These are phyloP conservation scores for Talaromyces sp. DNA, from an alignment of 2,329 filamentous ascomycete genomes.

Conservation along the genomic window DNA sequence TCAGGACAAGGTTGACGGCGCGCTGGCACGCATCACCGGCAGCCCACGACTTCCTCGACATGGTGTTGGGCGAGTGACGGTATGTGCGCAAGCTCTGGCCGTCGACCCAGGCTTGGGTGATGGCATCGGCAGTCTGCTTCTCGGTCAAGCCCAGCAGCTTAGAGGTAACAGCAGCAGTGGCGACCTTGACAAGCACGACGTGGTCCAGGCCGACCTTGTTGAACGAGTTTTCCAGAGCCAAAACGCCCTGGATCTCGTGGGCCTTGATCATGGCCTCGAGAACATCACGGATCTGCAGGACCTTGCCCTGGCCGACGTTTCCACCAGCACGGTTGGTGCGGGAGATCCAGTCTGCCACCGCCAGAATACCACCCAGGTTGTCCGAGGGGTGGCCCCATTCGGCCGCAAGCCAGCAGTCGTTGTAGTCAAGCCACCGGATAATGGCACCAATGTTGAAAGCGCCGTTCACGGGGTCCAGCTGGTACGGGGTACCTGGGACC, in stretches of 20 bases:
- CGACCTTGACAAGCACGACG: slow-evolving; percentile 96
- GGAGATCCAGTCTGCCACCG: slow-evolving; percentile 95
- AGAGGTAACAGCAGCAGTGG: slow-evolving; percentile 86
- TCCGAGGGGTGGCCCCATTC: slow-evolving; percentile 99
- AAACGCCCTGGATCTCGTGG: slow-evolving; percentile 96
- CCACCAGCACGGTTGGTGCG: slow-evolving; percentile 87
- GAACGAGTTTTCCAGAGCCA: slow-evolving; percentile 96
- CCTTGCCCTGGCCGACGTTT: slow-evolving; percentile 64
- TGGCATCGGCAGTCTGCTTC: slow-evolving; percentile 87
- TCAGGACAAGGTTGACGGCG: slow-evolving; percentile 84
- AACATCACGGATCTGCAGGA: slow-evolving; percentile 83
- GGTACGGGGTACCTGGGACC: slow-evolving; percentile 86
- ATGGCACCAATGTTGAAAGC: slow-evolving; percentile 99
- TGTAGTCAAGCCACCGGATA: slow-evolving; percentile 99
- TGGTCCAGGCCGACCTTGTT: slow-evolving; percentile 99
- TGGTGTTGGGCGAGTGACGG: slow-evolving; percentile 96
- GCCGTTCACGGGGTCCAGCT: slow-evolving; percentile 89
- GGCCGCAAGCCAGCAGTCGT: slow-evolving; percentile 98
- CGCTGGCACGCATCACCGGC: slow-evolving; percentile 96
- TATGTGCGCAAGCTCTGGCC: slow-evolving; percentile 95
- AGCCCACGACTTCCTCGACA: slow-evolving; percentile 99
- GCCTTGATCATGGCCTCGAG: slow-evolving; percentile 98
- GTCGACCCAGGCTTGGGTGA: slow-evolving; percentile 96
- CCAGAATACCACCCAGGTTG: slow-evolving; percentile 94
- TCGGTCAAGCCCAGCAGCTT: slow-evolving; percentile 90